Evolutionary conservation across 2,329 filamentous ascomycete species (phyloP).

Genomic region (Chaetothyriales sp.): DNA sequence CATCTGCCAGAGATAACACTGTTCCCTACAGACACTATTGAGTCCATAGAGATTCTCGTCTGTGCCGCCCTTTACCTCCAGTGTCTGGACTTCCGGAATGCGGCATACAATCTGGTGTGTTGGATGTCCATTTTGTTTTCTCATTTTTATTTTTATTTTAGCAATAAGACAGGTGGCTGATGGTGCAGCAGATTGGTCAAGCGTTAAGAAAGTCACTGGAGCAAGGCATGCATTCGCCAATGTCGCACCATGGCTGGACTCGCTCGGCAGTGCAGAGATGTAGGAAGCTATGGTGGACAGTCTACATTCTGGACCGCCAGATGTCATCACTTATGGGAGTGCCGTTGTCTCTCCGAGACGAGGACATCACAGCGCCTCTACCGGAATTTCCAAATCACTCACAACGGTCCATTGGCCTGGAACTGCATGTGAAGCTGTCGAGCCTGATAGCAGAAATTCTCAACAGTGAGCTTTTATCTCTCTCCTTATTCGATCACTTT

Average conservation of each 20-base stretch:
- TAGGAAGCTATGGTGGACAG: constrained; percentile 40
- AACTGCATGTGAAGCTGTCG: constrained; percentile 34
- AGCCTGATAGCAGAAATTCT: constrained; percentile 32
- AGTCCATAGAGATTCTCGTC: constrained; percentile 36
- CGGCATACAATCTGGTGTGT: constrained; percentile 33
- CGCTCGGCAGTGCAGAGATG: constrained; percentile 31
- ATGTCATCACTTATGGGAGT: constrained; percentile 41
- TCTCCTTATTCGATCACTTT: background rate
- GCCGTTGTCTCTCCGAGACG: constrained; percentile 35
- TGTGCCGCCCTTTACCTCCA: constrained; percentile 40
- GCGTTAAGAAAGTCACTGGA: constrained; percentile 36
- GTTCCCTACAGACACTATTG: constrained; percentile 29
- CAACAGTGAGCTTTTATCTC: constrained; percentile 24
- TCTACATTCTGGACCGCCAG: constrained; percentile 38
- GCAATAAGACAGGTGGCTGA: background rate
- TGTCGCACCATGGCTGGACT: constrained; percentile 30
- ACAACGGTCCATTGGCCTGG: constrained; percentile 27
- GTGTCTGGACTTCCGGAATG: constrained; percentile 33
- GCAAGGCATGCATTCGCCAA: constrained; percentile 39
- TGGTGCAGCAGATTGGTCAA: constrained; percentile 30
- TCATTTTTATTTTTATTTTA: too few relatives aligned
- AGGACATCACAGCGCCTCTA: constrained; percentile 35
- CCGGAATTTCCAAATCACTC: constrained; percentile 29
- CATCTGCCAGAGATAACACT: constrained; percentile 29
- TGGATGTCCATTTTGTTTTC: too few relatives aligned